phyloP scores from a whole-genome alignment of 2,329 filamentous ascomycete genomes.

The Stagonosporopsis vannaccii region DNA sequence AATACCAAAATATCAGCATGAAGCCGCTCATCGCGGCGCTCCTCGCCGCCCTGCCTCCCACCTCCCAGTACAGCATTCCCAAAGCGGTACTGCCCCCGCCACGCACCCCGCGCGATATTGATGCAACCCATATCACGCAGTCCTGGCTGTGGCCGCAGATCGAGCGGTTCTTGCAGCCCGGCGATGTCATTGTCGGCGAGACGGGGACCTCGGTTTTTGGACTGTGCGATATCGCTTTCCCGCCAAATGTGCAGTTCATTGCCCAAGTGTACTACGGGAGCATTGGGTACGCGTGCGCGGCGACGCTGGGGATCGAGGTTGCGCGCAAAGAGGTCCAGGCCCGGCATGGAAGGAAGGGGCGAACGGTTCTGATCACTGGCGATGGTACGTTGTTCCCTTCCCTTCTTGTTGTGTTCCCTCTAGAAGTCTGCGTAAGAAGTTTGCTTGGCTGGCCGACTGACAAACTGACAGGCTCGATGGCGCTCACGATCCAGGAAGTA shows the following conservation, averaged over 20 bases:
- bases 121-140: conserved; percentile 52
- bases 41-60: conserved; percentile 28
- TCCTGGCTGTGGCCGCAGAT: conserved; percentile 55
- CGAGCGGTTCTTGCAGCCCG: conserved; percentile 43
- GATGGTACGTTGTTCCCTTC: conserved; percentile 56
- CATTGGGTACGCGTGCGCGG: conserved; percentile 54
- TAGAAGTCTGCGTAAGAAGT: background rate
- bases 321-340: conserved; percentile 59
- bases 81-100: conserved; percentile 38
- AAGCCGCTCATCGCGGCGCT: conserved; percentile 48
- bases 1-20: conserved; percentile 44
- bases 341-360: conserved; percentile 13
- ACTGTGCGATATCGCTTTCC: conserved; percentile 46
- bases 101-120: conserved; percentile 38
- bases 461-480: conserved; percentile 56
- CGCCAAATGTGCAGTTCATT: conserved; percentile 37
- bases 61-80: conserved; percentile 31
- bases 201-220: conserved; percentile 53
- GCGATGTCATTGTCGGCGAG: conserved; percentile 52
- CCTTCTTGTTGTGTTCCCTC: background rate
- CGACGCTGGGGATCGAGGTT: conserved; percentile 52
- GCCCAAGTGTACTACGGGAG: conserved; percentile 55
- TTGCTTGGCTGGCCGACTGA: background rate
- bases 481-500: conserved; percentile 72
- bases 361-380: conserved; percentile 66